phyloP scores from a whole-genome alignment of 768 basidiomycete genomes.

The Sporobolomyces pararoseus region DNA sequence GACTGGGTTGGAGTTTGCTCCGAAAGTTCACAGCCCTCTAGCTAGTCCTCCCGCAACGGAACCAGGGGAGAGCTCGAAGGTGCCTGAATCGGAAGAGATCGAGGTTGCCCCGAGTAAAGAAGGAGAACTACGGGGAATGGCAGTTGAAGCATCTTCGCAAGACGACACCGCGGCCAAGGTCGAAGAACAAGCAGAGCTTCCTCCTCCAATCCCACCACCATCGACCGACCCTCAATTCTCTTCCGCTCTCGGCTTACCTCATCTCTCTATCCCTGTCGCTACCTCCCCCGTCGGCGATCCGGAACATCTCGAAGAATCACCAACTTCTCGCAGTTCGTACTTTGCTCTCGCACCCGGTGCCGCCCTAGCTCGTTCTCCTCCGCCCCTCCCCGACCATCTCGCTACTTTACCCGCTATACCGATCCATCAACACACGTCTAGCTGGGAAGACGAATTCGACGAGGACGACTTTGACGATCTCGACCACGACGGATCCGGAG shows the following conservation, averaged over 20 bases:
- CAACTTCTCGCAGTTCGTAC: slow-evolving; percentile 5
- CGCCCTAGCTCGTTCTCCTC: slow-evolving; percentile 1
- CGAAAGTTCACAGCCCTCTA: slow-evolving; percentile 12
- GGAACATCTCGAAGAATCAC: slow-evolving; percentile 25
- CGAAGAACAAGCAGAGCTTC: not conserved
- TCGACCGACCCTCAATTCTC: not conserved
- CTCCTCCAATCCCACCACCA: not conserved
- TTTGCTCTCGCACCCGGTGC: slow-evolving; percentile 17
- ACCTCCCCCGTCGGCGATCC: slow-evolving; percentile 14
- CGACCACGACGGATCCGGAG: slow-evolving; percentile 16
- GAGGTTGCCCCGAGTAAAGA: not conserved
- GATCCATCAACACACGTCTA: not conserved
- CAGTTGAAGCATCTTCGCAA: not conserved
- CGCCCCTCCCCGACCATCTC: not conserved
- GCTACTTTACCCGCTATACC: slow-evolving; percentile 1
- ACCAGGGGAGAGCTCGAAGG: slow-evolving; percentile 2
- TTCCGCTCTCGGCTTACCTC: not conserved
- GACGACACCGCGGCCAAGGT: not conserved
- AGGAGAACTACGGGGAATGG: not conserved
- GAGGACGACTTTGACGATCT: slow-evolving; percentile 16
- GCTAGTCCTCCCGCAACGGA: slow-evolving; percentile 13
- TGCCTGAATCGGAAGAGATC: not conserved
- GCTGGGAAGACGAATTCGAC: slow-evolving; percentile 14
- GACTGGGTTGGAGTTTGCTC: slow-evolving; percentile 11
- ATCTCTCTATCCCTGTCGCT: not conserved